A percentile compares a stretch with the other conserved stretches of the same genome.
Conservation (phyloP, 192 early-diverging fungal genomes). For the Coemansia sp. region DNA sequence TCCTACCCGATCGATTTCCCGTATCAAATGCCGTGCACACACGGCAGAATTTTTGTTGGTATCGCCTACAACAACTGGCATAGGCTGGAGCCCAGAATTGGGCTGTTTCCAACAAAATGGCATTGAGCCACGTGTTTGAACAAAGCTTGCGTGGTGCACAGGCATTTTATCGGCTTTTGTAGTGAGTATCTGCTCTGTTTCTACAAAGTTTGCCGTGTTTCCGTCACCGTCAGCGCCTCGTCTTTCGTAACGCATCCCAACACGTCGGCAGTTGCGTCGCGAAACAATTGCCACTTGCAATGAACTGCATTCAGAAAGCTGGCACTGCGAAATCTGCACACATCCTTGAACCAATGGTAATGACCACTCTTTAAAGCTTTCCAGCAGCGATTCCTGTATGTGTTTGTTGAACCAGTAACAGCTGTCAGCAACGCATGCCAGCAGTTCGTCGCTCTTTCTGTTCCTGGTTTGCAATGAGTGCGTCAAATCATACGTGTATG, state of each 20-base stretch:
- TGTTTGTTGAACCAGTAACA: slow-evolving; percentile 49
- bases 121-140: slow-evolving; percentile 91
- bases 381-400: slow-evolving; percentile 26
- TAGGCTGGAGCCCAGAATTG: slow-evolving; percentile 66
- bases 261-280: slow-evolving; percentile 56
- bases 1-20: slow-evolving; percentile 56
- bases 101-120: slow-evolving; percentile 75
- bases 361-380: slow-evolving; percentile 22
- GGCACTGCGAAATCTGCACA: slow-evolving; percentile 62
- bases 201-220: slow-evolving; percentile 92
- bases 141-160: slow-evolving; percentile 66
- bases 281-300: slow-evolving; percentile 70
- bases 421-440: slow-evolving; percentile 16
- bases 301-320: slow-evolving; percentile 54
- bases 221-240: slow-evolving; percentile 86
- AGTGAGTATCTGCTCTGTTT: slow-evolving; percentile 86
- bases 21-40: slow-evolving; percentile 58
- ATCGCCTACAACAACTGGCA: slow-evolving; percentile 57
- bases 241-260: slow-evolving; percentile 82
- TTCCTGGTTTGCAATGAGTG: slow-evolving; percentile 36
- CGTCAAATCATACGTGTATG: slow-evolving; percentile 44
- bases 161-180: slow-evolving; percentile 15
- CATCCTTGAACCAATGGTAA: slow-evolving; percentile 67
- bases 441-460: background rate
- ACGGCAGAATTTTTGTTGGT: slow-evolving; percentile 56